Conservation (phyloP, 2,329 filamentous ascomycete genomes). For the Cercospora berteroae region DNA sequence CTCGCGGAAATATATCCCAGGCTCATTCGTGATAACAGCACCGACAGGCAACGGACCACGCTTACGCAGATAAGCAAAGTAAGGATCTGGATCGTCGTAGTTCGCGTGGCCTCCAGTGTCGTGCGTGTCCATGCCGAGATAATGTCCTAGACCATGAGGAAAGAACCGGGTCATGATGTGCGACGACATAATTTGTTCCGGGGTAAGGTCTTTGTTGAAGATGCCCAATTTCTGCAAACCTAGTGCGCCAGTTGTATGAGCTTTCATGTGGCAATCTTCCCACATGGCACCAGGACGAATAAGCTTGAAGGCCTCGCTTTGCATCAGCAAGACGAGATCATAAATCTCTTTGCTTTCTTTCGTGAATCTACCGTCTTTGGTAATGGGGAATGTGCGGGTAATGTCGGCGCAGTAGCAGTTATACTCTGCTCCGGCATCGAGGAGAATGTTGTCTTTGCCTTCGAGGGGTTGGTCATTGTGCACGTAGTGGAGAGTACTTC, state of each 20-base stretch:
- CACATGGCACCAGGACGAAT: constrained; percentile 73
- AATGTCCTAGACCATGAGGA: constrained; percentile 53
- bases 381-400: constrained; percentile 84
- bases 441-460: constrained; percentile 73
- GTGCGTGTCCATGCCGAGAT: constrained; percentile 54
- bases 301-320: constrained; percentile 69
- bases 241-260: constrained; percentile 77
- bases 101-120: constrained; percentile 51
- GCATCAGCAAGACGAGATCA: constrained; percentile 76
- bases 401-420: constrained; percentile 57
- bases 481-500: constrained; percentile 84
- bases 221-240: constrained; percentile 76
- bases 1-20: constrained; percentile 77
- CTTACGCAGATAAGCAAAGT: constrained; percentile 85
- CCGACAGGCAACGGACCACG: constrained; percentile 52
- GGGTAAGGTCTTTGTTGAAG: constrained; percentile 43
- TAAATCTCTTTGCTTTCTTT: constrained; percentile 62
- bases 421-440: constrained; percentile 72
- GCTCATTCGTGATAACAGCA: constrained; percentile 90
- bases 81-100: constrained; percentile 67
- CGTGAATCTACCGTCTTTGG: constrained; percentile 60
- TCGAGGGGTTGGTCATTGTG: constrained; percentile 69
- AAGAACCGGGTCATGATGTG: constrained; percentile 51
- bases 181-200: constrained; percentile 47
- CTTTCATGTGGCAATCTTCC: constrained; percentile 77